Base-by-base conservation (phyloP, 1,284 basidiomycete species). In the Cryptococcus wingfieldii region DNA sequence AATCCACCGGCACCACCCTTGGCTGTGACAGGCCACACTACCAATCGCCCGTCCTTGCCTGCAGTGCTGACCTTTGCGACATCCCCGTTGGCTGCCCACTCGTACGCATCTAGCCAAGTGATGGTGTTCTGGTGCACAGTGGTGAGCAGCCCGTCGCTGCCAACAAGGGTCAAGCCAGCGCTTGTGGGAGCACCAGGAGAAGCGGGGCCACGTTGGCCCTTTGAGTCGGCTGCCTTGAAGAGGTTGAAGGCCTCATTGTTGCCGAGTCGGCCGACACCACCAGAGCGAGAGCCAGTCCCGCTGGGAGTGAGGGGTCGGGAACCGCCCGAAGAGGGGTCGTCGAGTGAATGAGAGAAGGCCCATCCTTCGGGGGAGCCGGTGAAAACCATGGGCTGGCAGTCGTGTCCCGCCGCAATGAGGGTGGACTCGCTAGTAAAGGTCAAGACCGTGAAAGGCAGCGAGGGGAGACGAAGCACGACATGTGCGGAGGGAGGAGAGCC, bases 71-170 rank as follows among this genome's bases (percentile, higher is more conserved):
- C 86, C 65, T 83, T 83, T 47, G 79, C 81, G 7, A 97, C 86
- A 4, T 82, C 77, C 0, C 83, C 84, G 19, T 80, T 83, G 2
- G 79, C 72, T 0, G 74, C 79, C 59, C 82, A 82, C 58, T 87
- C 86, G 67, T 90, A 95, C 27, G 88, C 79, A 54, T 90, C 81
- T 47, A 96, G 81, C 64, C 81, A 87, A n/a, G 93, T 98, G 77
- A 99, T 98, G 43, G 94, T 96, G 79, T 98, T 99, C 81, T 98
- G 95, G 76, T 98, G 96, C 43, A 96, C 84, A 3, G 95, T 98
- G 67, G 68, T 74, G 59, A 90, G 79, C 73, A 89, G 89, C 12
- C 69, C 90, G 85, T 50, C 79, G 71, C 46, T 76, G 54, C 72
- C 61, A 41, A 74, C 52, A 19, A 63, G 55, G 9, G 68, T 64